Percentiles rank a stretch among this genome's conserved stretches.
phyloP scores from a whole-genome alignment of 192 early-diverging fungal species.

The Coemansia sp. region DNA sequence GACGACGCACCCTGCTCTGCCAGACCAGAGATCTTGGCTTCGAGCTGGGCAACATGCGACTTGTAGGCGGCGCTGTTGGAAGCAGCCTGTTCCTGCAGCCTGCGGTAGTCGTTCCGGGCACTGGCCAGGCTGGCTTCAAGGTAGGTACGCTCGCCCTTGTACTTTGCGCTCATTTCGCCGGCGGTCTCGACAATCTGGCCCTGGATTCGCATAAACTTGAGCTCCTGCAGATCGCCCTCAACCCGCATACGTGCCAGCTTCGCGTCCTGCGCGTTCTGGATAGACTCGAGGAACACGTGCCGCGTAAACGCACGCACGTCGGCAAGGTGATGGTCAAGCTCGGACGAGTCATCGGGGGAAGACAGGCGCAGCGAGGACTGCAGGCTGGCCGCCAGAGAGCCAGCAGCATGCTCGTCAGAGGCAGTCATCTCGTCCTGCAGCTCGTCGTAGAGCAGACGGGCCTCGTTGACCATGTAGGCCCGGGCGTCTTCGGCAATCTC shows the following conservation, averaged over 20 bases:
- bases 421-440: constrained; percentile 23
- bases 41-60: constrained; percentile 14
- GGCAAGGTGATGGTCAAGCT: not conserved
- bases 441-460: constrained; percentile 27
- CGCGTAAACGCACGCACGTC: constrained; percentile 9
- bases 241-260: not conserved
- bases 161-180: constrained; percentile 25
- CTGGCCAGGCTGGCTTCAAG: constrained; percentile 8
- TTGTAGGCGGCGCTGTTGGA: constrained; percentile 11
- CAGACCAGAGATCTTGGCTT: constrained; percentile 8
- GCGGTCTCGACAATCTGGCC: constrained; percentile 39
- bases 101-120: constrained; percentile 17
- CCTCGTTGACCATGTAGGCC: constrained; percentile 37
- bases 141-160: constrained; percentile 17
- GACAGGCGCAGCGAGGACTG: too few relatives aligned
- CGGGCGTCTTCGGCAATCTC: constrained; percentile 33
- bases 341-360: not conserved
- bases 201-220: constrained; percentile 25
- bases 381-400: too few relatives aligned
- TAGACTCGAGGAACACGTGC: constrained; percentile 13
- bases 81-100: constrained; percentile 17
- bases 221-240: constrained; percentile 18
- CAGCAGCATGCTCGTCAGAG: constrained; percentile 14
- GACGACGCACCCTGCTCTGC: not conserved
- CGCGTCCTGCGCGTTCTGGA: constrained; percentile 17